Evolutionary conservation across 2,329 filamentous ascomycete species (phyloP), one percentile per base, ranked within the genome.

Genomic region (Colletotrichum neosansevieriae): DNA sequence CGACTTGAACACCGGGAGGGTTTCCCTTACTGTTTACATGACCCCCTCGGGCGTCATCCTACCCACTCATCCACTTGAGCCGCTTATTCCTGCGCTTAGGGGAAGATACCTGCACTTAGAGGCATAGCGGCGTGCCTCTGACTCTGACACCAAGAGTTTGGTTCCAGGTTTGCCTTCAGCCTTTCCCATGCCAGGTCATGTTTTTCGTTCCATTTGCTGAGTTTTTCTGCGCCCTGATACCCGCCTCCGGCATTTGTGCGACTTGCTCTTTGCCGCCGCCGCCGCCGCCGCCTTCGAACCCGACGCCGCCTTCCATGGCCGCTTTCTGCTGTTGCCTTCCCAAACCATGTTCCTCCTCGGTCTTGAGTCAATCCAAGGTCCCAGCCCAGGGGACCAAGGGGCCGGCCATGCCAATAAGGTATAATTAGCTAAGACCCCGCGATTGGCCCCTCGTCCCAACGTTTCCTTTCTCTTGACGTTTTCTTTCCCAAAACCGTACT

Each of bases 31-130:
- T n/a, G n/a, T n/a, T n/a, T n/a, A 59, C 65, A 64, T 65, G 65
- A 60, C 56, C 49, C 54, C 61, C 49, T 68, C 59, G 65, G 61
- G 74, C 74, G 71, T 70, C 70, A 72, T 71, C 50, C 57, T 54
- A 54, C 64, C 69, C 69, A 64, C 70, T 66, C 65, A 60, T 56
- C 54, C 67, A 68, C 65, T 68, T 68, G 65, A 68, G 60, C 69
- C 71, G 71, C 69, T 62, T 72, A 72, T 65, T 71, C 71, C 70
- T 73, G 71, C 71, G 64, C 71, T 71, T 73, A 71, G 71, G 71
- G 71, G 71, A 71, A 70, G 53, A 59, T 59, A 68, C 65, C 65
- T 68, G 65, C 65, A 68, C 65, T 65, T 68, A 63, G 51, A 63
- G 57, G 63, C 58, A 68, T 61, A 66, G 65, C 54, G 65, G 47